phyloP scores from a whole-genome alignment of 2,329 filamentous ascomycete genomes.

The Neofusicoccum sp. region DNA sequence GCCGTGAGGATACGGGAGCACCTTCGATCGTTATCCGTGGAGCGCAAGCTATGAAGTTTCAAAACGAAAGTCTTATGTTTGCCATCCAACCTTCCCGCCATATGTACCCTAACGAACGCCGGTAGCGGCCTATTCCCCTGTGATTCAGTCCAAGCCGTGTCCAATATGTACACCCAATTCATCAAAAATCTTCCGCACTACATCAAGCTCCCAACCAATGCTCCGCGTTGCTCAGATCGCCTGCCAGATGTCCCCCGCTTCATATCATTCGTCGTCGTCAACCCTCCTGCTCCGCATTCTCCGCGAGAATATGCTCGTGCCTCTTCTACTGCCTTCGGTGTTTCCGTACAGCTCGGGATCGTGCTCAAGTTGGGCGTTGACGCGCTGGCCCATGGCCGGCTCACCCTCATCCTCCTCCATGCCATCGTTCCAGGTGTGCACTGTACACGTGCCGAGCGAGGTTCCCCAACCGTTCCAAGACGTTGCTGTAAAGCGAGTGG shows the following conservation, averaged over 20 bases:
- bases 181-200: neutral
- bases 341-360: conserved; percentile 35
- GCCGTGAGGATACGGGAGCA: no score
- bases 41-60: no score
- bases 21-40: no score
- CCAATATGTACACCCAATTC: conserved; percentile 8
- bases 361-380: conserved; percentile 37
- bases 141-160: neutral
- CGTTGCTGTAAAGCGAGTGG: conserved; percentile 59
- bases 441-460: conserved; percentile 69
- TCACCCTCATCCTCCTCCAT: conserved; percentile 55
- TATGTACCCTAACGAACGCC: conserved; percentile 5
- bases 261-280: conserved; percentile 9
- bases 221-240: neutral
- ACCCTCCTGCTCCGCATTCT: neutral
- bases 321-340: conserved; percentile 1
- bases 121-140: neutral
- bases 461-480: conserved; percentile 78
- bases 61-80: neutral
- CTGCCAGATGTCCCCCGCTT: neutral
- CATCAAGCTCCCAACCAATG: neutral
- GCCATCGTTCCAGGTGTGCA: conserved; percentile 75
- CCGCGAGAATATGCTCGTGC: conserved; percentile 11
- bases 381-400: conserved; percentile 33
- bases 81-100: neutral